A percentile compares a stretch with the other conserved stretches of the same genome.
Conservation (phyloP, 2,329 filamentous ascomycete genomes). For the Penicillium sp. region DNA sequence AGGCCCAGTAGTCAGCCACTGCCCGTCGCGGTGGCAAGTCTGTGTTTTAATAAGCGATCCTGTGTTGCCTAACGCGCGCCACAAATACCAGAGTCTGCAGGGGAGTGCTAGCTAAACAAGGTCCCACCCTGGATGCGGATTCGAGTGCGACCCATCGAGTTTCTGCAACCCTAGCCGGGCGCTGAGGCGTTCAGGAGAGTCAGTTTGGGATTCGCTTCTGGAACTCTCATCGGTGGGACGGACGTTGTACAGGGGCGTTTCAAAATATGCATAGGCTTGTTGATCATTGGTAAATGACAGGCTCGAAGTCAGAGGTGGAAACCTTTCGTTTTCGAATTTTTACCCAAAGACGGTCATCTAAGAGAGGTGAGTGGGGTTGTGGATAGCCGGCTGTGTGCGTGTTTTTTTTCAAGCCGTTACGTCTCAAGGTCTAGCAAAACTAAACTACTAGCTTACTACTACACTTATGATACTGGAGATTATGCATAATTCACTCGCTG, state of each 20-base stretch:
- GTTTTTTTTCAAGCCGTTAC: too few relatives aligned
- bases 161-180: neutral
- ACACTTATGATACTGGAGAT: too few relatives aligned
- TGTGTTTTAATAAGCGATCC: conserved; percentile 2
- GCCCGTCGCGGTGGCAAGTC: neutral
- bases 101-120: neutral
- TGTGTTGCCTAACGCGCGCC: conserved; percentile 1
- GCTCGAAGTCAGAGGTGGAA: neutral
- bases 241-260: neutral
- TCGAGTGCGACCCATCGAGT: neutral
- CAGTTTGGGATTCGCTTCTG: conserved; percentile 5
- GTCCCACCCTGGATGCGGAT: neutral
- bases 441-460: too few relatives aligned
- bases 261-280: neutral
- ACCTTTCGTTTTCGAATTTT: neutral
- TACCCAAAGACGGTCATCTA: neutral
- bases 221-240: conserved; percentile 1
- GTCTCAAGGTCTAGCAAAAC: too few relatives aligned
- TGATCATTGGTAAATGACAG: neutral
- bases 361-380: neutral
- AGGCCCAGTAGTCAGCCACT: neutral
- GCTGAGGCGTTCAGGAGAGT: neutral
- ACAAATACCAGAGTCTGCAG: neutral
- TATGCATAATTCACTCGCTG: neutral
- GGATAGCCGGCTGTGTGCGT: too few relatives aligned